Evolutionary conservation across 768 basidiomycete species (phyloP), one percentile per base, ranked within the genome.

Genomic region (Kwoniella dendrophila): DNA sequence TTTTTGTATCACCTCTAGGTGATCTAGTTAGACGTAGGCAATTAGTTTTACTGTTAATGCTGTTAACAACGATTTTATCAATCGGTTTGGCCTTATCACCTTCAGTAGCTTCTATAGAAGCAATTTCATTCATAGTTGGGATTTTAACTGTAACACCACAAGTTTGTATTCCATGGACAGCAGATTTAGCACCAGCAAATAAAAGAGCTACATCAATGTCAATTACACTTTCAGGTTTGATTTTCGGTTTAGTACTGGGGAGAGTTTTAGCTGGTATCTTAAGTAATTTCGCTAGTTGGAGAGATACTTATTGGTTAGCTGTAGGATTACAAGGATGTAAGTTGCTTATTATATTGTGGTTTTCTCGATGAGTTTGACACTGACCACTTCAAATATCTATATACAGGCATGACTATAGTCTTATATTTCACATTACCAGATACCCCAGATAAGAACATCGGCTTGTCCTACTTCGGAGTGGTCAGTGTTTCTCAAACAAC

Each of bases 1-100:
- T 92, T 2, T 77, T 92, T 41, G 85, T 94, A 56, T 85, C 88
- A 0, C 92, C 92, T 1, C 81, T 91, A 0, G 92, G 92, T 7
- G 92, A 95, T 75, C 83, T 93, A 22, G 83, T 91, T 29, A 87
- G 88, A 20, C 81, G 91, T 34, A 82, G 92, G 12, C 87, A 85
- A 44, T 82, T 95, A 0, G 82, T 88, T 30, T 81, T 94, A 22
- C 61, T 82, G 11, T 78, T 90, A 20, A 45, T 88, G 38, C 67
- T 83, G 1, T 48, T 84, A 22, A 85, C 87, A 0, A 83, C 84
- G 0, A 69, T 82, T 3, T 81, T 95, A 3, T 85, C 88, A 0
- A 85, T 93, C 51, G 90, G 88, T 0, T 82, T 92, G 0, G 84
- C 88, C 0, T 65, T 90, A 12, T 88, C 89, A 0, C 78, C 77